These are phyloP conservation scores for Escovopsis sp. DNA, from an alignment of 2,329 filamentous ascomycete species.

Conservation along the genomic window DNA sequence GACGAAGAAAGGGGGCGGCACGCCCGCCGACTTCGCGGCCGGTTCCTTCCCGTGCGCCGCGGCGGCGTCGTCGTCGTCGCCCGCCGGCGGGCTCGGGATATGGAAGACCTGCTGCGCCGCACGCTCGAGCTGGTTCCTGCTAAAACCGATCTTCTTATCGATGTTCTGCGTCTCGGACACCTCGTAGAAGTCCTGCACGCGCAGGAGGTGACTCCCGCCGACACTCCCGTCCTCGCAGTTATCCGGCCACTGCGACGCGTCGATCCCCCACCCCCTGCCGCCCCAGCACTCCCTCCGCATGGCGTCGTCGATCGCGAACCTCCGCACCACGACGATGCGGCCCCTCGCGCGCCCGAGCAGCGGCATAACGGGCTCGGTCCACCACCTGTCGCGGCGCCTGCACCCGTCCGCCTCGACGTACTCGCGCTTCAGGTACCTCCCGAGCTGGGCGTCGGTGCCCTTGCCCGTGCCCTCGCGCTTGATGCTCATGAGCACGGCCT, in stretches of 20 bases:
- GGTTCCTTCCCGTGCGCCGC: slow-evolving; percentile 10
- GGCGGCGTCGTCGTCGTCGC: slow-evolving; percentile 9
- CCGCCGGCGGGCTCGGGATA: slow-evolving; percentile 20
- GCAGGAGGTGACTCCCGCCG: slow-evolving; percentile 51
- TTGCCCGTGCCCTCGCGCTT: slow-evolving; percentile 83
- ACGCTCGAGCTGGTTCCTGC: slow-evolving; percentile 61
- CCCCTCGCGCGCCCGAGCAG: slow-evolving; percentile 65
- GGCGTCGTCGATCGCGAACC: slow-evolving; percentile 52
- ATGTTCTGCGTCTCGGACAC: slow-evolving; percentile 63
- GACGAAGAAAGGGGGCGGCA: slow-evolving; percentile 53
- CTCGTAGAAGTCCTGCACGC: slow-evolving; percentile 92
- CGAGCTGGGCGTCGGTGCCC: slow-evolving; percentile 64
- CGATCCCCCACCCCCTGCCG: slow-evolving; percentile 39
- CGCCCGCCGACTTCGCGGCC: too few relatives aligned
- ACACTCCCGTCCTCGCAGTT: slow-evolving; percentile 66
- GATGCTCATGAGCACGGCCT: slow-evolving; percentile 72
- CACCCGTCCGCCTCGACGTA: slow-evolving; percentile 40
- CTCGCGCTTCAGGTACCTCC: slow-evolving; percentile 53
- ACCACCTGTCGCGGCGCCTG: slow-evolving; percentile 51
- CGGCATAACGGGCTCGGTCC: slow-evolving; percentile 61
- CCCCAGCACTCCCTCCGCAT: slow-evolving; percentile 33
- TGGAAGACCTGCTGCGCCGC: slow-evolving; percentile 38
- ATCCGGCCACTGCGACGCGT: slow-evolving; percentile 62
- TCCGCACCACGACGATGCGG: slow-evolving; percentile 69
- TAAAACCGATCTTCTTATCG: slow-evolving; percentile 61